Conservation (phyloP, 306 rosid species). For the Notholithocarpus densiflorus region DNA sequence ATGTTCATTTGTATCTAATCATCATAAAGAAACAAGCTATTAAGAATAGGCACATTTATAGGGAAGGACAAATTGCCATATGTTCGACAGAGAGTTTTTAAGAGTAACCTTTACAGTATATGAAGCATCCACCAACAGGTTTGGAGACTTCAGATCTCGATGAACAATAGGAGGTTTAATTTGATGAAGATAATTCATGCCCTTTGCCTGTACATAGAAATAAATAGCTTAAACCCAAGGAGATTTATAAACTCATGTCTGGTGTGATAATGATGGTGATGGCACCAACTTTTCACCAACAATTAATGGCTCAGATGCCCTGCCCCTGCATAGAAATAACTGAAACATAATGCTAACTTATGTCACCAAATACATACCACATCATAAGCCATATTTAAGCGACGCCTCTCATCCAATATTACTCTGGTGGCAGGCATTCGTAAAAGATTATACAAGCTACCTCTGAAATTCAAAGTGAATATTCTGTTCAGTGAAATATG, state of each 20-base stretch:
- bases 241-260: background rate
- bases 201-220: conserved; percentile 69
- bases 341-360: background rate
- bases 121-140: conserved; percentile 85
- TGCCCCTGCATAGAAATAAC: too few relatives aligned
- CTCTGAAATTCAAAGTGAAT: conserved; percentile 59
- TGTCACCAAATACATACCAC: conserved; percentile 53
- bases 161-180: conserved; percentile 92
- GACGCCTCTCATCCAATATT: conserved; percentile 63
- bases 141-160: conserved; percentile 95
- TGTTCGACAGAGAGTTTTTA: background rate
- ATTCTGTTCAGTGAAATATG: conserved; percentile 14
- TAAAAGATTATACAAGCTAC: conserved; percentile 86
- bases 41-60: background rate
- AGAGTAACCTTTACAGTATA: conserved; percentile 76
- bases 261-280: conserved; percentile 4
- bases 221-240: conserved; percentile 12
- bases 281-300: background rate
- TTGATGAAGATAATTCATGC: conserved; percentile 96
- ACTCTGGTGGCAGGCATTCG: conserved; percentile 56
- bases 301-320: background rate
- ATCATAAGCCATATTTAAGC: conserved; percentile 83
- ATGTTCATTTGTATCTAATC: background rate
- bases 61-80: background rate
- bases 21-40: conserved; percentile 2